phyloP scores from a whole-genome alignment of 306 rosid genomes.

The Citrullus amarus region DNA sequence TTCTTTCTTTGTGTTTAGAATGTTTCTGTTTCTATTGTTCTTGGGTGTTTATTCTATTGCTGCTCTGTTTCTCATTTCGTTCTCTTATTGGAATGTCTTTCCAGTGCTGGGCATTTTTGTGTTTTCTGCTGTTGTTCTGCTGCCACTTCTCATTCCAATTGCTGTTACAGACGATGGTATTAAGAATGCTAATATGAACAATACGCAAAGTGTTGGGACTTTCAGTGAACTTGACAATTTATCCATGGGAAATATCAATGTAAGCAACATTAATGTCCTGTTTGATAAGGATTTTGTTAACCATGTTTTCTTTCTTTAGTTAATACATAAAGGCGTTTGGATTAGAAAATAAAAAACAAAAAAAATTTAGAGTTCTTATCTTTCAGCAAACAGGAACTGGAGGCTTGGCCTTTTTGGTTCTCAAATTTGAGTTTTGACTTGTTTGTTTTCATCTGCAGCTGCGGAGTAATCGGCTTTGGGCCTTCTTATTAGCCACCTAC shows the following conservation, averaged over 20 bases:
- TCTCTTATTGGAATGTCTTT: conserved; percentile 5
- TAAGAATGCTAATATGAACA: not conserved
- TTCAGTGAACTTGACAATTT: conserved; percentile 59
- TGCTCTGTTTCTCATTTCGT: not conserved
- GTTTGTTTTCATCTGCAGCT: conserved; percentile 25
- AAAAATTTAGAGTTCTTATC: not conserved
- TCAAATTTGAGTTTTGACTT: conserved; percentile 4
- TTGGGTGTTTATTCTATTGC: not conserved
- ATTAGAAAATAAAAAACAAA: not conserved
- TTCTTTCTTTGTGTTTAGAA: not conserved
- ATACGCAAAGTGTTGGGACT: conserved; percentile 33
- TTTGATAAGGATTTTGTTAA: not conserved
- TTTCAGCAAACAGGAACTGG: not conserved
- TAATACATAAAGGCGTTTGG: not conserved
- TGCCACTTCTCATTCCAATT: conserved; percentile 75
- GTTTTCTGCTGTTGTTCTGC: conserved; percentile 55
- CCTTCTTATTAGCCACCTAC: conserved; percentile 50
- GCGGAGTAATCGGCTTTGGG: conserved; percentile 65
- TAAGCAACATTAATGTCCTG: conserved; percentile 10
- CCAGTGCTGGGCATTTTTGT: conserved; percentile 64
- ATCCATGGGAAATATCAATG: conserved; percentile 57
- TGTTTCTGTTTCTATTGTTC: not conserved
- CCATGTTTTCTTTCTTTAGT: not conserved
- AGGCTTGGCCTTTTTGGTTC: not conserved
- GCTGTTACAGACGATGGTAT: conserved; percentile 41